Conservation (phyloP, 148 eudicot species). For the Cornus suecica region DNA sequence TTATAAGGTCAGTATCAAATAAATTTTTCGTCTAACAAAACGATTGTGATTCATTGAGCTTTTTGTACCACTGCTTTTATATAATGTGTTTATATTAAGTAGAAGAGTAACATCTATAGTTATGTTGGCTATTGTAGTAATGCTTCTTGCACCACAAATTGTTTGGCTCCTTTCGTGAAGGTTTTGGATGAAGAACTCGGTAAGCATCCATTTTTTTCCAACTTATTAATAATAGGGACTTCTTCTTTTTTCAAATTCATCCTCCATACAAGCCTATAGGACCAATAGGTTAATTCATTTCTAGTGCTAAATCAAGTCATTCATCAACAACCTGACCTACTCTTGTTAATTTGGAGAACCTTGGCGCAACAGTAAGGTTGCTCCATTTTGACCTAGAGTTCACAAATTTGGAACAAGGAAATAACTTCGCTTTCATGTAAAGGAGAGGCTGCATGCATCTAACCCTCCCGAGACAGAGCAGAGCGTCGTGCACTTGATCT, state of each 20-base stretch:
- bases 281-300: not conserved
- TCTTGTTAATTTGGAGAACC: too few relatives aligned
- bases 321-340: too few relatives aligned
- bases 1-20: conserved; percentile 59
- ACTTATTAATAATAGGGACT: not conserved
- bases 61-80: not conserved
- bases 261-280: not conserved
- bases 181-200: conserved; percentile 90
- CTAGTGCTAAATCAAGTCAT: too few relatives aligned
- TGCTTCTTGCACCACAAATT: conserved; percentile 99
- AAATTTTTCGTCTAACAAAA: not conserved
- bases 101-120: not conserved
- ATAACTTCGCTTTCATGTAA: too few relatives aligned
- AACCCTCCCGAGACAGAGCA: too few relatives aligned
- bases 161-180: conserved; percentile 97
- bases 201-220: conserved; percentile 23
- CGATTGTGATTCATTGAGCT: not conserved
- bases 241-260: not conserved
- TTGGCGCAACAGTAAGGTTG: too few relatives aligned
- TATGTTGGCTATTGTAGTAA: conserved; percentile 47
- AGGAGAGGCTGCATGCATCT: too few relatives aligned
- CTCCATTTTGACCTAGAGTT: too few relatives aligned
- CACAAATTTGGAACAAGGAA: too few relatives aligned
- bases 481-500: too few relatives aligned
- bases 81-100: too few relatives aligned